Percentiles rank a stretch among this genome's conserved stretches.
Conservation (phyloP, 768 basidiomycete genomes). For the Termitomyces sp. region DNA sequence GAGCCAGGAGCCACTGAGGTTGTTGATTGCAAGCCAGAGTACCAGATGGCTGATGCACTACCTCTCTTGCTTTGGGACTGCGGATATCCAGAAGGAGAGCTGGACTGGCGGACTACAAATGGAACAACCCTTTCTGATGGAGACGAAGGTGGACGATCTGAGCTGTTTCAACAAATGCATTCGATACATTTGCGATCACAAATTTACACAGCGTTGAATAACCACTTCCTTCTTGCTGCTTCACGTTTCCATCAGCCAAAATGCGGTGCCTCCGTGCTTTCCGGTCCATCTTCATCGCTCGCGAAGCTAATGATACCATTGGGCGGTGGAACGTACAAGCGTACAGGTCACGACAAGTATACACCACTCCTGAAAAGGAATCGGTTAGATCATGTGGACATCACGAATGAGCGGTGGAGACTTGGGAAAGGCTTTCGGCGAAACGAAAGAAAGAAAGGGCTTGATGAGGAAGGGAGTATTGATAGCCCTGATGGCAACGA, state of each 20-base stretch:
- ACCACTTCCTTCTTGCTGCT: conserved; percentile 60
- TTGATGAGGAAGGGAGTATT: conserved; percentile 14
- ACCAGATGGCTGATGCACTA: conserved; percentile 90
- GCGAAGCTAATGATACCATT: conserved; percentile 46
- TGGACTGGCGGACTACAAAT: conserved; percentile 62
- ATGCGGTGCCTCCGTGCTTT: conserved; percentile 26
- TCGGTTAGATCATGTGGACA: conserved; percentile 65
- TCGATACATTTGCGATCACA: conserved; percentile 54
- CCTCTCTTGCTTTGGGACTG: conserved; percentile 94
- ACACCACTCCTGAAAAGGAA: conserved; percentile 61
- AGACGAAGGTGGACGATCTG: conserved; percentile 22
- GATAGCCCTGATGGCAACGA: conserved; percentile 18
- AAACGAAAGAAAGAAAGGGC: conserved; percentile 27
- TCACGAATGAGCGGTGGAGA: conserved; percentile 77
- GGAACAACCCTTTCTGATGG: conserved; percentile 12
- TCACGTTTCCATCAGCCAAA: conserved; percentile 39
- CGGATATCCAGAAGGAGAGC: conserved; percentile 57
- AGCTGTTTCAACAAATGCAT: conserved; percentile 49
- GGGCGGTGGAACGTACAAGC: conserved; percentile 66
- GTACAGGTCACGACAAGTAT: conserved; percentile 49
- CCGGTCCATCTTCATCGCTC: neutral
- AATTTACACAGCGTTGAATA: conserved; percentile 58
- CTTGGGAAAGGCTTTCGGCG: conserved; percentile 54
- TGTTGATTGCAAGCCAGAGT: conserved; percentile 75
- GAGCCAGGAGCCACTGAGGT: conserved; percentile 37